These are phyloP conservation scores for Chaetoceros tenuissimus DNA, from an alignment of 108 stramenopile species.

Conservation along the genomic window DNA sequence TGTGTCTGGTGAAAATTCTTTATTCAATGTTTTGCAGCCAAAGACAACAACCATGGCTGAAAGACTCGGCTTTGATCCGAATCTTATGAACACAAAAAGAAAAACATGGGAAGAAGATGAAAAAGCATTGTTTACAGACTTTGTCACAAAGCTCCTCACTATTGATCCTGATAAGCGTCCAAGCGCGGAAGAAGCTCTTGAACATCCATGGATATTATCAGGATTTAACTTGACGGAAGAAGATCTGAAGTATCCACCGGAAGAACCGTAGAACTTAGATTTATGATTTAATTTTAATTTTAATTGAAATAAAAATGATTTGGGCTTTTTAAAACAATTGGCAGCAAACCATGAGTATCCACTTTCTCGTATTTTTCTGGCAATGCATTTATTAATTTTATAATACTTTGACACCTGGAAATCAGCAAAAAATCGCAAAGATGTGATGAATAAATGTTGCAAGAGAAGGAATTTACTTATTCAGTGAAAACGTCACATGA, in stretches of 20 bases:
- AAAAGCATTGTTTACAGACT: conserved; percentile 71
- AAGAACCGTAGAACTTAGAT: too few species aligned
- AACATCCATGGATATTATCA: conserved; percentile 81
- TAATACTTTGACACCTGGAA: too few species aligned
- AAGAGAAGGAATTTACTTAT: too few species aligned
- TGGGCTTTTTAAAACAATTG: too few species aligned
- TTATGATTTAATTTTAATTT: background rate
- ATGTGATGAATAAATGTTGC: too few species aligned
- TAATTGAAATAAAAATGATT: conserved; percentile 1
- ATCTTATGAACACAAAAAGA: conserved; percentile 43
- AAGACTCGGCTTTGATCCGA: conserved; percentile 57
- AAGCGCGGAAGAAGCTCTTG: conserved; percentile 68
- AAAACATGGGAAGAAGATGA: conserved; percentile 31
- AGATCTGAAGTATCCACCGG: conserved; percentile 63
- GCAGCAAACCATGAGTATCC: too few species aligned
- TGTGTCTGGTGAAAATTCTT: conserved; percentile 8
- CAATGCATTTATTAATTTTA: too few species aligned
- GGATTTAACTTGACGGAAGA: conserved; percentile 65
- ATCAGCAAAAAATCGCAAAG: too few species aligned
- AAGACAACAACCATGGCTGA: conserved; percentile 59
- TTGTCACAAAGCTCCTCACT: conserved; percentile 63
- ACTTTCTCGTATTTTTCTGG: too few species aligned
- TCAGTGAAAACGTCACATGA: too few species aligned
- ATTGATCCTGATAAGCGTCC: conserved; percentile 72
- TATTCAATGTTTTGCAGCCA: conserved; percentile 71